These are phyloP conservation scores for Eleusine coracana DNA, from an alignment of 176 grass and related monocot genomes.

Conservation along the genomic window DNA sequence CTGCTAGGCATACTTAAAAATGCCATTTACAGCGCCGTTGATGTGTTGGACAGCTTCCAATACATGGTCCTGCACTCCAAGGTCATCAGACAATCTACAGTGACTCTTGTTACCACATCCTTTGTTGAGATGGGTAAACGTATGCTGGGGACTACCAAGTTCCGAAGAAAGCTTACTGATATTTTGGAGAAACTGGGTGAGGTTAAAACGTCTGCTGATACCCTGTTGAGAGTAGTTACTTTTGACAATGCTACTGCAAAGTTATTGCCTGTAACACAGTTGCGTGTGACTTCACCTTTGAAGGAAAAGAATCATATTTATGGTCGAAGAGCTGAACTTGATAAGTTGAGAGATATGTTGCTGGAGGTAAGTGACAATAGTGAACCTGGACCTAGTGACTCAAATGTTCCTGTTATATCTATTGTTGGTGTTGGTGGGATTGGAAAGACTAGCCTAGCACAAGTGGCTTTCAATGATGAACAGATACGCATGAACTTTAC, in stretches of 20 bases:
- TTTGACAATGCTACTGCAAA: slow-evolving; percentile 46
- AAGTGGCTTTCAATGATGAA: slow-evolving; percentile 55
- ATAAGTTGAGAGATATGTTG: slow-evolving; percentile 47
- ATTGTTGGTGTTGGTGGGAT: slow-evolving; percentile 60
- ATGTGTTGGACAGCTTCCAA: slow-evolving; percentile 60
- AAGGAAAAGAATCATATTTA: slow-evolving; percentile 42
- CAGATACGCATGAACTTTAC: slow-evolving; percentile 44
- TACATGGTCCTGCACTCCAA: slow-evolving; percentile 59
- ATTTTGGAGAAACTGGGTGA: slow-evolving; percentile 51
- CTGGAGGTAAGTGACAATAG: slow-evolving; percentile 9
- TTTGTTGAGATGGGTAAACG: slow-evolving; percentile 39
- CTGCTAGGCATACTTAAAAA: slow-evolving; percentile 62
- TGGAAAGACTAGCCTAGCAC: slow-evolving; percentile 68
- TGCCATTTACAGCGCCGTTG: slow-evolving; percentile 59
- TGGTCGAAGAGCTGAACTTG: slow-evolving; percentile 51
- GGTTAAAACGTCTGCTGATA: slow-evolving; percentile 53
- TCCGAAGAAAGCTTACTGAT: slow-evolving; percentile 42
- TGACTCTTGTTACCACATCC: slow-evolving; percentile 23
- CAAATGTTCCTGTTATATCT: slow-evolving; percentile 35
- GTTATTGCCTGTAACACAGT: slow-evolving; percentile 20
- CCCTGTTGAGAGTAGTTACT: slow-evolving; percentile 45
- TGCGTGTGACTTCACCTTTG: slow-evolving; percentile 44
- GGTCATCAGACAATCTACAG: slow-evolving; percentile 19
- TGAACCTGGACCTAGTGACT: slow-evolving; percentile 27
- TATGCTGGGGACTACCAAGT: slow-evolving; percentile 18